Evolutionary conservation across 768 basidiomycete genomes (phyloP).

Genomic region (Hygrophoropsis aurantiaca): DNA sequence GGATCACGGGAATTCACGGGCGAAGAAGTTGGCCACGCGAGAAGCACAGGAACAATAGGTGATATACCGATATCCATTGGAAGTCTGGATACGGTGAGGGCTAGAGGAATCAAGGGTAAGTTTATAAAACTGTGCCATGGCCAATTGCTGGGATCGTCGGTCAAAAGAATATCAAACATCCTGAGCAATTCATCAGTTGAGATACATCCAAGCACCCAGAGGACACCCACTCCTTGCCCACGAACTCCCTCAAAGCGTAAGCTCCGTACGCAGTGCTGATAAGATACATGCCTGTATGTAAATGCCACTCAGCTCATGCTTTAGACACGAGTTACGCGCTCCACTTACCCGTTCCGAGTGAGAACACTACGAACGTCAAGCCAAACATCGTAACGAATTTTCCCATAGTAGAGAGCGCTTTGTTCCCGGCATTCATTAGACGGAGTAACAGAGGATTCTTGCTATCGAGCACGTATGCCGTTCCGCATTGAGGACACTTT

Average conservation of each 20-base stretch:
- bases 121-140: conserved; percentile 75
- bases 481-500: conserved; percentile 78
- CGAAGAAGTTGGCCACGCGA: conserved; percentile 29
- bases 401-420: conserved; percentile 48
- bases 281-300: conserved; percentile 42
- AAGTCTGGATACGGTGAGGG: conserved; percentile 64
- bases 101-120: conserved; percentile 68
- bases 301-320: conserved; percentile 36
- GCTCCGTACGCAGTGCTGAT: conserved; percentile 69
- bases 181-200: conserved; percentile 22
- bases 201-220: neutral
- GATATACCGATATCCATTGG: conserved; percentile 31
- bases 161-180: conserved; percentile 64
- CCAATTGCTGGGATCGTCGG: conserved; percentile 72
- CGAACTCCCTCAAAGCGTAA: conserved; percentile 65
- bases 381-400: conserved; percentile 51
- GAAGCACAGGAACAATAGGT: conserved; percentile 20
- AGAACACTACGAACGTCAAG: conserved; percentile 48
- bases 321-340: neutral
- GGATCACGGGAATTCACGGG: conserved; percentile 16
- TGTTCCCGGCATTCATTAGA: conserved; percentile 52
- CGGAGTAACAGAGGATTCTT: conserved; percentile 53
- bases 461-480: conserved; percentile 66
- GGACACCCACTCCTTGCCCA: conserved; percentile 60
- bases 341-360: conserved; percentile 61